These are phyloP conservation scores for Carallia brachiata DNA, from an alignment of 345 rosid genomes.

Conservation along the genomic window DNA sequence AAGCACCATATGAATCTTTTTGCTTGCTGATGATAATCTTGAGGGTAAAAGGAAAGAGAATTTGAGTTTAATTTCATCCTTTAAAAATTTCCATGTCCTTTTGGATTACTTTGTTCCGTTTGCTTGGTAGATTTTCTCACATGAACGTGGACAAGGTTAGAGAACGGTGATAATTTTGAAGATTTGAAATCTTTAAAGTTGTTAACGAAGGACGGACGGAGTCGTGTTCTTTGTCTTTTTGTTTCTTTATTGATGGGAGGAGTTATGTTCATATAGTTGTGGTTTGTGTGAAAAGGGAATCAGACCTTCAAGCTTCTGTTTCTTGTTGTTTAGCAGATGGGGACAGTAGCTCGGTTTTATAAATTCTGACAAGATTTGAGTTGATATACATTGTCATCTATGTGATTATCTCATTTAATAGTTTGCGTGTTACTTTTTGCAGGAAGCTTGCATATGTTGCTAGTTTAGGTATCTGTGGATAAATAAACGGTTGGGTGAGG, in stretches of 20 bases:
- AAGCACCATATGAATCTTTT: background rate
- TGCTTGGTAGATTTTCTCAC: background rate
- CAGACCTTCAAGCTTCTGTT: too few species aligned
- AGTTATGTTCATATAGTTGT: too few species aligned
- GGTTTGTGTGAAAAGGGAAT: too few species aligned
- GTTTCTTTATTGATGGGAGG: background rate
- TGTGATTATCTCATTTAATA: too few species aligned
- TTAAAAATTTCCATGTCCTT: background rate
- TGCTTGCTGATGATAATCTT: background rate
- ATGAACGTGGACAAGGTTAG: too few species aligned
- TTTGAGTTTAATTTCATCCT: background rate
- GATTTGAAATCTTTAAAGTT: background rate
- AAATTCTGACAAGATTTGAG: too few species aligned
- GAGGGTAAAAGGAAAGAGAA: background rate
- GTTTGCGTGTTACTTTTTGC: background rate
- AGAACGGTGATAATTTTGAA: background rate
- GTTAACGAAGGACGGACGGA: background rate
- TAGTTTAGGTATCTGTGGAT: background rate
- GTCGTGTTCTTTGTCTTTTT: background rate
- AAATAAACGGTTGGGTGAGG: constrained; percentile 10
- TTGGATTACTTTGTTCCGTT: background rate
- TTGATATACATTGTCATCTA: too few species aligned
- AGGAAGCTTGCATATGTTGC: constrained; percentile 3
- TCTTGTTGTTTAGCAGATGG: too few species aligned
- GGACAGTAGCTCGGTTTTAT: too few species aligned